Conservation (phyloP, 495 filamentous ascomycete genomes). For the Immersiella caudata region DNA sequence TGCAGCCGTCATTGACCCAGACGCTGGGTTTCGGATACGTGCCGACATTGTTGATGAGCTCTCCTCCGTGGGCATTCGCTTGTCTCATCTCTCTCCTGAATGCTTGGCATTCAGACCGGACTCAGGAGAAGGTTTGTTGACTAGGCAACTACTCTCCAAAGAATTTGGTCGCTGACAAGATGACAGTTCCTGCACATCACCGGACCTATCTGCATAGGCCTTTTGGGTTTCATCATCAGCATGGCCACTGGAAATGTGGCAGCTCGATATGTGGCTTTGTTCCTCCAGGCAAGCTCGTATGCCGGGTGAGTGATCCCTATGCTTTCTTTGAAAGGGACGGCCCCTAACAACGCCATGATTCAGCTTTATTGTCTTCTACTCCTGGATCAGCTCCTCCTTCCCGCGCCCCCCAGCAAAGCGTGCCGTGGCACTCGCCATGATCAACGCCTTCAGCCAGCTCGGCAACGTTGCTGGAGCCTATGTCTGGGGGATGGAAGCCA, state of each 20-base stretch:
- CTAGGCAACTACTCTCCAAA: neutral
- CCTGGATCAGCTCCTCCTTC: constrained; percentile 75
- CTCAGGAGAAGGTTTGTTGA: constrained; percentile 57
- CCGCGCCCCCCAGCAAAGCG: constrained; percentile 78
- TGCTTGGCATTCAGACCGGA: constrained; percentile 74
- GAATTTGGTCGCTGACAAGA: constrained; percentile 1
- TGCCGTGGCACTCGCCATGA: constrained; percentile 73
- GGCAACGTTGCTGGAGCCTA: constrained; percentile 75
- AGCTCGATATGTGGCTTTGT: constrained; percentile 74
- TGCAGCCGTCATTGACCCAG: constrained; percentile 76
- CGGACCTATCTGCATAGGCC: constrained; percentile 65
- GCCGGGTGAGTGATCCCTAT: constrained; percentile 45
- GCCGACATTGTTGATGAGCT: constrained; percentile 71
- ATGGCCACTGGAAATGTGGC: constrained; percentile 66
- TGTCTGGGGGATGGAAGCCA: constrained; percentile 61
- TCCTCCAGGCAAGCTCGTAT: constrained; percentile 66
- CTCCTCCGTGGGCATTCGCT: constrained; percentile 70
- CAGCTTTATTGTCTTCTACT: constrained; percentile 69
- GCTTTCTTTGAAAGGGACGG: neutral
- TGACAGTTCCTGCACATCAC: constrained; percentile 71
- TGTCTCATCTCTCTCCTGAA: constrained; percentile 71
- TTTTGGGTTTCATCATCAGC: constrained; percentile 72
- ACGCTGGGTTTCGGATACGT: constrained; percentile 72
- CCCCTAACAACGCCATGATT: neutral
- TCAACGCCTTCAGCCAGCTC: constrained; percentile 76